A percentile compares a stretch with the other conserved stretches of the same genome.
Conservation (phyloP, 257 asterid species). For the Solanum pennellii region DNA sequence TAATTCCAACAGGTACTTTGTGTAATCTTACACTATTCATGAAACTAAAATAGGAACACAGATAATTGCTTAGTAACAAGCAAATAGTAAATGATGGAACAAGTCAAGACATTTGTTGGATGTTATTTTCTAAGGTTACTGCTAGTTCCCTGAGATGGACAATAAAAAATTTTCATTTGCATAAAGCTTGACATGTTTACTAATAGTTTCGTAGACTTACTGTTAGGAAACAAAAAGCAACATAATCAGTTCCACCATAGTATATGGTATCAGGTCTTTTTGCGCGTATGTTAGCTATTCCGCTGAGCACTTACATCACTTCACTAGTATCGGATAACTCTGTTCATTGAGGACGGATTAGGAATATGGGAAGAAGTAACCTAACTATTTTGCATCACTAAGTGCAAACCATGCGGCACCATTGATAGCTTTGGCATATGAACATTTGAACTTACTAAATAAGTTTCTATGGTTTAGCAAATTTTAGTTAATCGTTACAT, state of each 20-base stretch:
- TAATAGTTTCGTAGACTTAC: background rate
- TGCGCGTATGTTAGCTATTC: background rate
- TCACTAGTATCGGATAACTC: background rate
- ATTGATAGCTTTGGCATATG: background rate
- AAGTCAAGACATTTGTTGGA: background rate
- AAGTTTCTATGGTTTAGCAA: background rate
- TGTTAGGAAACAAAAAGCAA: background rate
- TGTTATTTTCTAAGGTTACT: background rate
- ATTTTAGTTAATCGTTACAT: background rate
- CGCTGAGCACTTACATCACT: background rate
- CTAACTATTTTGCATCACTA: background rate
- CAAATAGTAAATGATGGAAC: background rate
- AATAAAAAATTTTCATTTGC: background rate
- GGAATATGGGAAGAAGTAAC: background rate
- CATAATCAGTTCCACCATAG: background rate
- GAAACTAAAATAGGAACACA: background rate
- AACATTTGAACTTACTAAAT: background rate
- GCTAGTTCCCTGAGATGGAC: background rate
- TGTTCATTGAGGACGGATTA: background rate
- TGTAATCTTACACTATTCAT: background rate
- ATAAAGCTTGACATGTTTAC: background rate
- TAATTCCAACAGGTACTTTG: background rate
- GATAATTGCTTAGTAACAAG: background rate
- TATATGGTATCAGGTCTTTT: background rate
- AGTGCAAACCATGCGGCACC: background rate